These are phyloP conservation scores for Pythium biforme DNA, from an alignment of 352 stramenopile species.

Conservation along the genomic window DNA sequence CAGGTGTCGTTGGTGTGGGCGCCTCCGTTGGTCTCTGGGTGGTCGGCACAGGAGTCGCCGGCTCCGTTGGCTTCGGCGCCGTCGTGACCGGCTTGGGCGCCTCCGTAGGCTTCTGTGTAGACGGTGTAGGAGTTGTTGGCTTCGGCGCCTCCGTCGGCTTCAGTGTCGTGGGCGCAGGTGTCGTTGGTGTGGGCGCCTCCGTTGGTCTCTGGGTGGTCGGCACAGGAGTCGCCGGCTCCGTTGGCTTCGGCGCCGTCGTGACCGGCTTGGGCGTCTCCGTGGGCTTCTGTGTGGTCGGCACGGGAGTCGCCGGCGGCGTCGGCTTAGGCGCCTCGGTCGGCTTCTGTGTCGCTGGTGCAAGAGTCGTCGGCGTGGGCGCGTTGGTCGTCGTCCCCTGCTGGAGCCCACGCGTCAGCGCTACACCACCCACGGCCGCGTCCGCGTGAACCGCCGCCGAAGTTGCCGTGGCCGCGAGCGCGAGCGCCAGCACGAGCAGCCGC, in stretches of 20 bases:
- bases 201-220: not conserved
- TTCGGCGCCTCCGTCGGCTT: not conserved
- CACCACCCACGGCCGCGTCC: too few relatives aligned
- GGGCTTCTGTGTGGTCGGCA: not conserved
- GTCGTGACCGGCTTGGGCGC: not conserved
- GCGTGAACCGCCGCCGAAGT: not conserved
- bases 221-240: not conserved
- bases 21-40: not conserved
- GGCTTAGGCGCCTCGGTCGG: not conserved
- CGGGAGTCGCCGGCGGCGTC: not conserved
- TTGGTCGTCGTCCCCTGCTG: not conserved
- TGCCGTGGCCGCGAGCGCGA: constrained; percentile 3
- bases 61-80: not conserved
- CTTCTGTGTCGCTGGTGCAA: not conserved
- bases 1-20: not conserved
- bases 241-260: not conserved
- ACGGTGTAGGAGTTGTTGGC: not conserved
- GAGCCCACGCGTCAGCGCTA: not conserved
- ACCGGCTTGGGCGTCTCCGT: not conserved
- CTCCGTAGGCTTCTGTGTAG: not conserved
- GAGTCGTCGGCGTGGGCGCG: not conserved
- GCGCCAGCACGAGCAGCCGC: constrained; percentile 4
- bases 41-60: not conserved
- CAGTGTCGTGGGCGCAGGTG: not conserved
- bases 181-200: not conserved